Evolutionary conservation across 441 rosid species (phyloP).

Genomic region (Gossypium aridum): DNA sequence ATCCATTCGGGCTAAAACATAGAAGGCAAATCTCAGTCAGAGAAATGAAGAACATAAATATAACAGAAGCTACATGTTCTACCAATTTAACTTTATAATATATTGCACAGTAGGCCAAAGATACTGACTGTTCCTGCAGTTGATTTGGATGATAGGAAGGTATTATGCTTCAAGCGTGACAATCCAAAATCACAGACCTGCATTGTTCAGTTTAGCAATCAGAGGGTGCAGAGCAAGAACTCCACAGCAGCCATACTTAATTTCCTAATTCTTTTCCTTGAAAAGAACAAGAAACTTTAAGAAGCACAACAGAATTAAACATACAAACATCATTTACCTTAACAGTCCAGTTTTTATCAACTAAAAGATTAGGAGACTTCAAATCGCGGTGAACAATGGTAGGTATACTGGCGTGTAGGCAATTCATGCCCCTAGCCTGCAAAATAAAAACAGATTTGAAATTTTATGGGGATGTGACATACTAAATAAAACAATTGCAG

Average conservation of each 20-base stretch:
- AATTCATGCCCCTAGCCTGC: slow-evolving; percentile 82
- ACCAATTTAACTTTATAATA: not conserved
- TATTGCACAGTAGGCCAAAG: not conserved
- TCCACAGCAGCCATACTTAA: not conserved
- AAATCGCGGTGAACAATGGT: slow-evolving; percentile 97
- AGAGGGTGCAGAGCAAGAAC: not conserved
- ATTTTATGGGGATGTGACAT: not conserved
- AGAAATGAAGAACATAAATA: not conserved
- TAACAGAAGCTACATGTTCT: not conserved
- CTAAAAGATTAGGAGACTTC: slow-evolving; percentile 96
- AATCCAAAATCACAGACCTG: slow-evolving; percentile 96
- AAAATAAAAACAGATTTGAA: slow-evolving; percentile 14
- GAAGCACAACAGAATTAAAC: not conserved
- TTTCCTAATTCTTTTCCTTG: not conserved
- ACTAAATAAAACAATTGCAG: slow-evolving; percentile 5
- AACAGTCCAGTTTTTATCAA: slow-evolving; percentile 97
- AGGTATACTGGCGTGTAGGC: slow-evolving; percentile 49
- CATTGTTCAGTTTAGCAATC: slow-evolving; percentile 4
- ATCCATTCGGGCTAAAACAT: slow-evolving; percentile 93
- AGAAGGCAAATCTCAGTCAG: slow-evolving; percentile 23
- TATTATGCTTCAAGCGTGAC: slow-evolving; percentile 94
- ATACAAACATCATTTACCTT: slow-evolving; percentile 39
- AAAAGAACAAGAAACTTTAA: not conserved
- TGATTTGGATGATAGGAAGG: slow-evolving; percentile 94
- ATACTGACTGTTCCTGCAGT: slow-evolving; percentile 93